These are phyloP conservation scores for Phytophthora colocasiae DNA, from an alignment of 352 stramenopile genomes.

Conservation along the genomic window DNA sequence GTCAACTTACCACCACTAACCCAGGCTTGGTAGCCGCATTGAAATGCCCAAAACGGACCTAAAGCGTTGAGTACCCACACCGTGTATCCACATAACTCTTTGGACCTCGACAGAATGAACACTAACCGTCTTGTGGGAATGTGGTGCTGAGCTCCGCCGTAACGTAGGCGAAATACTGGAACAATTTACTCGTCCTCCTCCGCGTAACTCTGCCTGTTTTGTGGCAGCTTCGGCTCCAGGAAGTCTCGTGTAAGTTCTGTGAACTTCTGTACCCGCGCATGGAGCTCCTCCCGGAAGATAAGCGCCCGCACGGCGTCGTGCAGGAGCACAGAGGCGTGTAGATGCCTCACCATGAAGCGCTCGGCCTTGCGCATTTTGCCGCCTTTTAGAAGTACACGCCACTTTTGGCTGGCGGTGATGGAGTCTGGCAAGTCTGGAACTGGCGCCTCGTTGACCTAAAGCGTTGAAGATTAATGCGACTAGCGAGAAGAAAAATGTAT, in stretches of 20 bases:
- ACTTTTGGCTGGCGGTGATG: conserved; percentile 65
- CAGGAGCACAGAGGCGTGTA: conserved; percentile 54
- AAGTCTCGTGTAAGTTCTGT: conserved; percentile 37
- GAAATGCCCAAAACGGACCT: conserved; percentile 88
- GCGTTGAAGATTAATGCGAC: conserved; percentile 6
- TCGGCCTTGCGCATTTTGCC: conserved; percentile 65
- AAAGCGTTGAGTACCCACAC: conserved; percentile 94
- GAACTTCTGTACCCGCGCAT: conserved; percentile 59
- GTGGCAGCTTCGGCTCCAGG: not conserved
- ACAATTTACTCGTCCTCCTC: not conserved
- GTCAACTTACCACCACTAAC: conserved; percentile 56
- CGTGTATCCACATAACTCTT: conserved; percentile 66
- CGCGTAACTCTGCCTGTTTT: not conserved
- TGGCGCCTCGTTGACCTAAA: conserved; percentile 48
- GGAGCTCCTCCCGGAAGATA: conserved; percentile 73
- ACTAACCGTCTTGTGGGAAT: conserved; percentile 82
- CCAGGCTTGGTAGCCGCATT: conserved; percentile 86
- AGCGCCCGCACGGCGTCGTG: conserved; percentile 59
- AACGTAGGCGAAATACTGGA: conserved; percentile 76
- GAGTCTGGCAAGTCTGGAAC: conserved; percentile 55
- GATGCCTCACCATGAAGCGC: conserved; percentile 59
- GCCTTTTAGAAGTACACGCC: conserved; percentile 51
- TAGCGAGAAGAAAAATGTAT: conserved; percentile 7
- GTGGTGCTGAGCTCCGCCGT: conserved; percentile 92
- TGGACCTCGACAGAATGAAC: not conserved